These are phyloP conservation scores for Ramicandelaber brevisporus DNA, from an alignment of 192 early-diverging fungal genomes.

Conservation along the genomic window DNA sequence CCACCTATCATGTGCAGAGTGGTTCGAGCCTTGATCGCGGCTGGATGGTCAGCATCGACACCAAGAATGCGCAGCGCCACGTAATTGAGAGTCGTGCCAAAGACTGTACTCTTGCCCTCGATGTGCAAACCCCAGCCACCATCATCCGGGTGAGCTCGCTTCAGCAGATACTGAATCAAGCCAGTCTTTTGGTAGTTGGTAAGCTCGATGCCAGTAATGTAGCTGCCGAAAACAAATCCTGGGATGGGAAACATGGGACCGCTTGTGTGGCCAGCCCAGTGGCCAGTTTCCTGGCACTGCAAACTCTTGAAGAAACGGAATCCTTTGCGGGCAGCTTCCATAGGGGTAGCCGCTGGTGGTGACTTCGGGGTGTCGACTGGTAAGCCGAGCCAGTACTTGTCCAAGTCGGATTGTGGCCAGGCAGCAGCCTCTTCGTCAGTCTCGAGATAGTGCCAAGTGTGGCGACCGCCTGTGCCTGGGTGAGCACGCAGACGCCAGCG, in stretches of 20 bases:
- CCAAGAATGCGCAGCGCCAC: slow-evolving; percentile 70
- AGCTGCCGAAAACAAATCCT: slow-evolving; percentile 68
- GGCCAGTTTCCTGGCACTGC: slow-evolving; percentile 68
- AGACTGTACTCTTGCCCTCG: slow-evolving; percentile 74
- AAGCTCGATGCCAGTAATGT: slow-evolving; percentile 48
- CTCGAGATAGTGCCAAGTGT: too few species aligned
- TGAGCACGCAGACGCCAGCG: too few species aligned
- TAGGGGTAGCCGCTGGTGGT: slow-evolving; percentile 30
- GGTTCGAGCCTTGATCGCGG: slow-evolving; percentile 49
- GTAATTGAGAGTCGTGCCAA: slow-evolving; percentile 92
- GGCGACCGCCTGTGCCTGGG: too few species aligned
- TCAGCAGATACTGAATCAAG: slow-evolving; percentile 67
- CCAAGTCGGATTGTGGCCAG: slow-evolving; percentile 52
- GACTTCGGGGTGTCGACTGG: slow-evolving; percentile 22
- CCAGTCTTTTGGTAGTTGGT: slow-evolving; percentile 39
- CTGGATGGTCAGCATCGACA: slow-evolving; percentile 61
- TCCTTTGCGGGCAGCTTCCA: slow-evolving; percentile 73
- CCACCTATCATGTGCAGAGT: slow-evolving; percentile 70
- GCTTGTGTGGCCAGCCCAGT: slow-evolving; percentile 90
- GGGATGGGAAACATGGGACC: slow-evolving; percentile 94
- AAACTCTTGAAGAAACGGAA: slow-evolving; percentile 65
- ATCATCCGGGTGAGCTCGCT: slow-evolving; percentile 54
- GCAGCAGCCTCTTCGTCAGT: slow-evolving; percentile 16
- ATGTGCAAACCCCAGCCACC: slow-evolving; percentile 98
- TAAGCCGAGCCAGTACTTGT: slow-evolving; percentile 78